phyloP scores from a whole-genome alignment of 108 stramenopile genomes.

The Ochromonas danica region DNA sequence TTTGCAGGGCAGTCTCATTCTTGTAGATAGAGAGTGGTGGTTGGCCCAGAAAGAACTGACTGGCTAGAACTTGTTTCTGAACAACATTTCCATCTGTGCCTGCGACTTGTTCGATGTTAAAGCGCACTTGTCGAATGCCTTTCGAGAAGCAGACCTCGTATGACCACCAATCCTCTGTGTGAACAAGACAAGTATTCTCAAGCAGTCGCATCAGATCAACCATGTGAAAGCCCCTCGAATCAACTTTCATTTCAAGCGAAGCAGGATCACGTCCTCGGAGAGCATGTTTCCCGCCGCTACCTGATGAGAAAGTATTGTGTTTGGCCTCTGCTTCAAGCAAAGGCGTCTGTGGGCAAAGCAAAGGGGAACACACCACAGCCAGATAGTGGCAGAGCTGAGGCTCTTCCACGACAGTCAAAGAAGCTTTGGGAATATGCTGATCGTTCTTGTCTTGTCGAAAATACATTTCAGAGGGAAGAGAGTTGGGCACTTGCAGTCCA shows the following conservation, averaged over 20 bases:
- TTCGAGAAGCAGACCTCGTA: neutral
- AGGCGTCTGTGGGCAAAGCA: too few relatives aligned
- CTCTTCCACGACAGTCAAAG: neutral
- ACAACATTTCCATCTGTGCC: neutral
- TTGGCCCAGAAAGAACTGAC: neutral
- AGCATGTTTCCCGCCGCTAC: neutral
- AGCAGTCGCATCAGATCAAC: neutral
- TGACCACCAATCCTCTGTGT: slow-evolving; percentile 18
- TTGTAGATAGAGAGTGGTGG: neutral
- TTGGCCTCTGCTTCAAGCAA: too few relatives aligned
- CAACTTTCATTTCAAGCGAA: neutral
- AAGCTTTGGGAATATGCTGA: neutral
- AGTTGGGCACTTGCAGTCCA: neutral
- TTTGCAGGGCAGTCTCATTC: neutral
- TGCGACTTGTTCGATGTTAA: neutral
- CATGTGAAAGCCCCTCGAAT: neutral
- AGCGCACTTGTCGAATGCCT: slow-evolving; percentile 5
- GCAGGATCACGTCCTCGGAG: neutral
- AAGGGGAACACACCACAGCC: neutral
- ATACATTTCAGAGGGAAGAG: neutral
- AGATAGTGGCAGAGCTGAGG: neutral
- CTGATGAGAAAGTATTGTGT: too few relatives aligned
- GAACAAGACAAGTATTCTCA: neutral
- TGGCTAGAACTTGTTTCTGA: neutral
- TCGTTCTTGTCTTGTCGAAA: neutral